Evolutionary conservation across 2,329 filamentous ascomycete species (phyloP).

Genomic region (Diaporthe sp.): DNA sequence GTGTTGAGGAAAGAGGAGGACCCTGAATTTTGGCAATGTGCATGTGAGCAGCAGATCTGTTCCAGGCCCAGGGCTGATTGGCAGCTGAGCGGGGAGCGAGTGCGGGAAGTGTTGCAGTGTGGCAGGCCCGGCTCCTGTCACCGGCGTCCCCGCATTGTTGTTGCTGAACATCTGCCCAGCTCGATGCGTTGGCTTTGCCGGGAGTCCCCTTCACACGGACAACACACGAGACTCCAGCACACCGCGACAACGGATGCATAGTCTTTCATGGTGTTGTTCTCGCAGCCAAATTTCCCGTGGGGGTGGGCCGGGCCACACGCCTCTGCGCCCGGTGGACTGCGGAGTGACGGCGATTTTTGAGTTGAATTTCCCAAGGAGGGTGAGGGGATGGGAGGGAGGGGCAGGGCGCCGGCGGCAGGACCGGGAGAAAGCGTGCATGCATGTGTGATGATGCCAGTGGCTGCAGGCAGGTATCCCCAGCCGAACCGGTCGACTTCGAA

Average conservation of each 20-base stretch:
- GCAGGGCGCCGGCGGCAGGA: background rate
- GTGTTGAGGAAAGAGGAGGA: slow-evolving; percentile 12
- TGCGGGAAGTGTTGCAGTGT: slow-evolving; percentile 4
- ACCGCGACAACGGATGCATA: background rate
- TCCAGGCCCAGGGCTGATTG: slow-evolving; percentile 35
- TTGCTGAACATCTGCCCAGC: background rate
- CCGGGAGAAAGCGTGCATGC: background rate
- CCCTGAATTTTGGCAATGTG: slow-evolving; percentile 30
- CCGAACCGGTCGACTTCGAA: slow-evolving; percentile 1
- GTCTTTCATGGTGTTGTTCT: background rate
- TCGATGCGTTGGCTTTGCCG: slow-evolving; percentile 16
- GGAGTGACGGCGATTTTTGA: background rate
- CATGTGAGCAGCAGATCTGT: slow-evolving; percentile 37
- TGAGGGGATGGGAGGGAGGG: background rate
- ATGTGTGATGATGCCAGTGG: slow-evolving; percentile 10
- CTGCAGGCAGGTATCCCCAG: slow-evolving; percentile 13
- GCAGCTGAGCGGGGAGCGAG: background rate
- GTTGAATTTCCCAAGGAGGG: background rate
- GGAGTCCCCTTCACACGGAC: background rate
- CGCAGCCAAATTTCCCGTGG: background rate
- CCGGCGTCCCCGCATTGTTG: slow-evolving; percentile 24
- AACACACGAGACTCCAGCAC: slow-evolving; percentile 24
- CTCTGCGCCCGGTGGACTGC: background rate
- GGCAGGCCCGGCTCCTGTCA: slow-evolving; percentile 32
- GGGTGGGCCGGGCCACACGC: background rate